These are phyloP conservation scores for Penicillium sp. DNA, from an alignment of 2,329 filamentous ascomycete genomes.

Conservation along the genomic window DNA sequence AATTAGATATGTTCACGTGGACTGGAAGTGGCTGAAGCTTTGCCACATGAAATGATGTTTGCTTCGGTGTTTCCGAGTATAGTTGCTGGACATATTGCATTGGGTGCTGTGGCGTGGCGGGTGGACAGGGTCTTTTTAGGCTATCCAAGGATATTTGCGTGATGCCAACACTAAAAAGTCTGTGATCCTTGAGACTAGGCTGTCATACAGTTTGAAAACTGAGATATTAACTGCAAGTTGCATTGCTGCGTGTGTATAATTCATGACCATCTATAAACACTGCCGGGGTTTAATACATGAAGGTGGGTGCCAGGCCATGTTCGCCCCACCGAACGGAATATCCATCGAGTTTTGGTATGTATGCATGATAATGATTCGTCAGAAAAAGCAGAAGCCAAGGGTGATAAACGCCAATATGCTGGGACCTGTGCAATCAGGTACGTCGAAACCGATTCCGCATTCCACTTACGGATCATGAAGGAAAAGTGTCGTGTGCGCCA, in stretches of 20 bases:
- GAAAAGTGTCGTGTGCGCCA: constrained; percentile 14
- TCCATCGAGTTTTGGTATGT: constrained; percentile 1
- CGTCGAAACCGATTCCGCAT: constrained; percentile 7
- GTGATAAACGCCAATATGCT: constrained; percentile 15
- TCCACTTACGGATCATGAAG: constrained; percentile 1
- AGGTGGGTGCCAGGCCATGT: neutral
- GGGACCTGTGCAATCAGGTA: constrained; percentile 7
- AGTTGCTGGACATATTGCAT: neutral
- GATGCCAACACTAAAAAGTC: neutral
- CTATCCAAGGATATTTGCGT: neutral
- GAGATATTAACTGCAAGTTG: neutral
- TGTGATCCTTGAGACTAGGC: neutral
- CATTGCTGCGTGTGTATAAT: neutral
- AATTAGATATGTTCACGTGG: neutral
- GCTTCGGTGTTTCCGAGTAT: neutral
- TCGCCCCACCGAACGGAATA: neutral
- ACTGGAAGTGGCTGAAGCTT: neutral
- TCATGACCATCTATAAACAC: constrained; percentile 2
- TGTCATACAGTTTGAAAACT: neutral
- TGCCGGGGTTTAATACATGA: constrained; percentile 1
- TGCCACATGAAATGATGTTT: constrained; percentile 3
- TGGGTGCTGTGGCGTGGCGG: neutral
- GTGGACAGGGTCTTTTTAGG: neutral
- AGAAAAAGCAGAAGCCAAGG: constrained; percentile 5
- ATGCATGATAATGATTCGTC: constrained; percentile 1